Evolutionary conservation across 352 stramenopile genomes (phyloP).

Genomic region (Phytophthora colocasiae): DNA sequence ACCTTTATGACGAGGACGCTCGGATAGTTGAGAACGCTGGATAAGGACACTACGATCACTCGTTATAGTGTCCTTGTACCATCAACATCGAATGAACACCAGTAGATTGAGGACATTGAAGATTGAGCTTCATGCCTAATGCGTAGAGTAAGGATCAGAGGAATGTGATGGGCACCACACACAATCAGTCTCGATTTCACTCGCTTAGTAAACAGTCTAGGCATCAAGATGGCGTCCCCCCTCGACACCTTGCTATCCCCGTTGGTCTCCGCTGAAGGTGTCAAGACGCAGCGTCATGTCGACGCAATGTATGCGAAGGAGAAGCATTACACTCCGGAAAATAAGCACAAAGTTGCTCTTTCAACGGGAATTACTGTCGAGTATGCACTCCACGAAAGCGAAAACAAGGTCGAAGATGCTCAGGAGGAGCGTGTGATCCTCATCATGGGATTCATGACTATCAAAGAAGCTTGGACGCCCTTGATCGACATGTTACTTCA

Average conservation of each 20-base stretch:
- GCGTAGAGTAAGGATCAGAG: no score
- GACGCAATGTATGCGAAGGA: slow-evolving; percentile 45
- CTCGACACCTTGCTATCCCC: slow-evolving; percentile 11
- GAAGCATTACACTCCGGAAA: slow-evolving; percentile 29
- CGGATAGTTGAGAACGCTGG: no score
- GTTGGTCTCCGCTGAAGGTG: slow-evolving; percentile 35
- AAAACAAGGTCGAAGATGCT: slow-evolving; percentile 14
- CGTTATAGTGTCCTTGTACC: no score
- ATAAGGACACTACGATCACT: no score
- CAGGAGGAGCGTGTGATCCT: slow-evolving; percentile 44
- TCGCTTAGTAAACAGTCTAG: not conserved
- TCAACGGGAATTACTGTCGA: slow-evolving; percentile 55
- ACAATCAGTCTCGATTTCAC: slow-evolving; percentile 16
- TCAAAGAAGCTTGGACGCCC: slow-evolving; percentile 55
- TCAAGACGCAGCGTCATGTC: slow-evolving; percentile 47
- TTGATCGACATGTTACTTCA: slow-evolving; percentile 53
- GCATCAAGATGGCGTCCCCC: slow-evolving; percentile 10
- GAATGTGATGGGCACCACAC: no score
- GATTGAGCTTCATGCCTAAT: no score
- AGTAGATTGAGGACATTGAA: no score
- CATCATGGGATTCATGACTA: slow-evolving; percentile 59
- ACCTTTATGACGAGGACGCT: no score
- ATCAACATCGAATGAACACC: no score
- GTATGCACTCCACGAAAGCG: slow-evolving; percentile 50
- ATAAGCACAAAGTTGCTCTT: slow-evolving; percentile 27